Conservation (phyloP, 805 yeast species). For the Tanozyma kutaoensis region DNA sequence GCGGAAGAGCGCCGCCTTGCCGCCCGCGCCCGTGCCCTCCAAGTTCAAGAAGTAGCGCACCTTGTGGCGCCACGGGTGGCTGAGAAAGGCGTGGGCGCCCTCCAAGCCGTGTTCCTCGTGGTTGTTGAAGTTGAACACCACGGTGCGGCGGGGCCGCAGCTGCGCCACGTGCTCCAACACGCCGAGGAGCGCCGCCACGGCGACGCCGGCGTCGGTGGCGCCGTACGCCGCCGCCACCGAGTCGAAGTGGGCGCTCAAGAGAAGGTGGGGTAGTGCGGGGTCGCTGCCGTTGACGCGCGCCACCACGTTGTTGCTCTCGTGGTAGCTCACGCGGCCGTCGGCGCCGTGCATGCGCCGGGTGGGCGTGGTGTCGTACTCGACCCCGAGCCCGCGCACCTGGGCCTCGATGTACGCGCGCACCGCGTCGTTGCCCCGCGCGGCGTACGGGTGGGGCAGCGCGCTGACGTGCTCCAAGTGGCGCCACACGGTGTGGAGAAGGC, state of each 20-base stretch:
- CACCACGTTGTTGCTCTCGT: constrained; percentile 70
- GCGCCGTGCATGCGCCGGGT: no score
- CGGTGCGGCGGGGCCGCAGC: constrained; percentile 44
- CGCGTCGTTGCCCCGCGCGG: constrained; percentile 60
- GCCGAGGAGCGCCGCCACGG: constrained; percentile 70
- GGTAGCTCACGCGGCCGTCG: constrained; percentile 37
- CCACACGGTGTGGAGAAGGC: constrained; percentile 43
- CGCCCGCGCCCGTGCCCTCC: constrained; percentile 92
- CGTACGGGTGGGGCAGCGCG: constrained; percentile 59
- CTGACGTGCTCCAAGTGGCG: constrained; percentile 59
- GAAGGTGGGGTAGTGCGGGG: constrained; percentile 45
- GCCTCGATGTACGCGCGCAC: constrained; percentile 56
- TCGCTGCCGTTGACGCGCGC: constrained; percentile 62
- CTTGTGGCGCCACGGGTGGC: constrained; percentile 57
- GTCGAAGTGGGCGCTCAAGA: constrained; percentile 80
- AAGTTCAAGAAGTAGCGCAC: constrained; percentile 61
- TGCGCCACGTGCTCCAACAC: constrained; percentile 42
- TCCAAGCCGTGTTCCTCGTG: constrained; percentile 80
- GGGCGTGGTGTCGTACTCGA: constrained; percentile 32
- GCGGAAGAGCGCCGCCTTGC: constrained; percentile 69
- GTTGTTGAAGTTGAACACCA: constrained; percentile 77
- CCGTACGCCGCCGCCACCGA: constrained; percentile 82
- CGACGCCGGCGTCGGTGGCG: constrained; percentile 87
- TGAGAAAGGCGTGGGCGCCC: constrained; percentile 65
- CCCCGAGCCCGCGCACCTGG: constrained; percentile 11